Evolutionary conservation across 2,329 filamentous ascomycete species (phyloP), one percentile per base, ranked within the genome.

Genomic region (Fusarium sp.): DNA sequence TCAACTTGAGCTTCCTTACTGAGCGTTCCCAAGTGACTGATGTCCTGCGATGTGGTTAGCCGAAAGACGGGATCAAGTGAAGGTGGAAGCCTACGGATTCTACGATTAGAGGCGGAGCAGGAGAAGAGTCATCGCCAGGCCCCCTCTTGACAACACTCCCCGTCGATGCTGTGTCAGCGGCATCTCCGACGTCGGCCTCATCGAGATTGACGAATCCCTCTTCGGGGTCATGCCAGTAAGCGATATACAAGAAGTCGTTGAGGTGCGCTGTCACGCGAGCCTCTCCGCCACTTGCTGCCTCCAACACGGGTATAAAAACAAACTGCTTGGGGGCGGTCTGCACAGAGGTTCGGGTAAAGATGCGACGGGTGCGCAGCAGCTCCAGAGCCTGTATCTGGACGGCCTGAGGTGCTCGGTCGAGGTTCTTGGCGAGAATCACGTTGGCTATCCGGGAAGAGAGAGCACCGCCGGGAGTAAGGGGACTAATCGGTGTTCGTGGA

Each of bases 161-260:
- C 10, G 78, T 81, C 2, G 83, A 85, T 5, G 75, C 77, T 6
- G 77, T 78, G 48, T 80, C 78, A 13, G 73, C 75, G 60, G 67
- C 74, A 27, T 73, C 75, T 31, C 77, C 78, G 28, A 75, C 75
- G 27, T 79, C 77, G n/a, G 76, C 67, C 37, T 93, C 91, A 64
- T 97, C 92, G 1, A 95, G 79, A 68, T 96, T 92, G 6, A 90
- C 86, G 66, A 94, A 92, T 0, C 92, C 93, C 77, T 95, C 90
- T 2, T 88, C 85, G 0, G 87, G 85, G 61, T 91, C 87, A 75
- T 98, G 94, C 82, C 91, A 93, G 79, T 98, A 95, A 0, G 93
- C 95, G 62, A 98, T 90, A 77, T 94, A 94, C 71, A 98, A 91
- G 69, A 93, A 89, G 63, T 98, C 94, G 74, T 94, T 97, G 79